Evolutionary conservation across 495 filamentous ascomycete species (phyloP), one percentile per base, ranked within the genome.

Genomic region (Xylaria curta): DNA sequence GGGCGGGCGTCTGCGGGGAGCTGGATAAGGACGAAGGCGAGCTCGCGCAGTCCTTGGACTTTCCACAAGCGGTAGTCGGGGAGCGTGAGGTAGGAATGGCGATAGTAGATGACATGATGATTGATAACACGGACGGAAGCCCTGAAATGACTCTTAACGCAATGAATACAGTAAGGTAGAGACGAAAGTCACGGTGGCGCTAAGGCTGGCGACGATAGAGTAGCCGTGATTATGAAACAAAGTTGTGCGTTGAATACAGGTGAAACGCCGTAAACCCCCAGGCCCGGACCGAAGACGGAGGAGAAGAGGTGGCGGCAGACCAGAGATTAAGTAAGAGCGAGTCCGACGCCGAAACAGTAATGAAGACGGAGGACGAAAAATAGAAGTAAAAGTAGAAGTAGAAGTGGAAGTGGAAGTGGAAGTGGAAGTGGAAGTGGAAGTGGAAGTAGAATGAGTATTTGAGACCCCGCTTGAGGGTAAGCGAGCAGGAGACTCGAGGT

Each of bases 11-110:
- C 61, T 78, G 82, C 31, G 87, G 85, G 3, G 87, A 88, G 77
- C 79, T 85, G 17, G 85, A 88, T 75, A 85, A 88, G 17, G 85
- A 87, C 33, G 86, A 87, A 28, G 85, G 85, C 49, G 84, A 86
- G 73, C 83, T 84, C 72, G 76, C 76, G 31, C 78, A 75, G 36
- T 78, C 73, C 78, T 82, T 82, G 72, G 75, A 77, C 67, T 77
- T 78, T 9, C 76, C 72, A 56, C 82, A 81, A 40, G 76, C 71
- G n/a, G 81, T 73, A 56, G 73, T 78, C 15, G 80, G 76, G 0
- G 80, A 76, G 75, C 84, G 76, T 38, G 79, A 63, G 26, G 82
- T 73, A 59, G 86, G 86, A 63, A 89, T 89, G 69, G 81, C 78
- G 78, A 88, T 88, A 60, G 86, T 88, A 68, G 83, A 84, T 24